Percentiles rank a stretch among this genome's conserved stretches.
Evolutionary conservation across 2,329 filamentous ascomycete genomes (phyloP).

Genomic region (Blumeria graminis): DNA sequence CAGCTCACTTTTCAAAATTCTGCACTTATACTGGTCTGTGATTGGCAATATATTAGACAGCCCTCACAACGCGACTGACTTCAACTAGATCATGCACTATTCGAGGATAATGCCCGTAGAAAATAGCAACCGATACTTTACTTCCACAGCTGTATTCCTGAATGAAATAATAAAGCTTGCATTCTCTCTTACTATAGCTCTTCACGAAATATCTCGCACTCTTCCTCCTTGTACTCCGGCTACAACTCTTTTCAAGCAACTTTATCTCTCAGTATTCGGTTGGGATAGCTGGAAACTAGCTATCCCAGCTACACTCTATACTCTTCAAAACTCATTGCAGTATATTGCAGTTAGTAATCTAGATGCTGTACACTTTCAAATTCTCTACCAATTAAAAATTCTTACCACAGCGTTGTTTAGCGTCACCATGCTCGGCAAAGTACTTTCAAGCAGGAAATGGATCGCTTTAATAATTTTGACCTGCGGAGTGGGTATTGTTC

Average conservation of each 20-base stretch:
- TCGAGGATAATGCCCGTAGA: conserved; percentile 75
- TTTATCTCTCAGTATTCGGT: conserved; percentile 61
- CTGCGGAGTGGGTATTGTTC: conserved; percentile 63
- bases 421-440: conserved; percentile 48
- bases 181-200: conserved; percentile 62
- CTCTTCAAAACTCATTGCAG: conserved; percentile 77
- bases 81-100: conserved; percentile 62
- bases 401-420: conserved; percentile 76
- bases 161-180: conserved; percentile 81
- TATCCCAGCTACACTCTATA: conserved; percentile 71
- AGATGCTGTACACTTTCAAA: conserved; percentile 79
- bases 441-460: conserved; percentile 54
- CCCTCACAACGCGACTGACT: conserved; percentile 5
- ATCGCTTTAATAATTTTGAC: conserved; percentile 55
- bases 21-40: conserved; percentile 42
- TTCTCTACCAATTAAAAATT: conserved; percentile 86
- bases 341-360: conserved; percentile 81
- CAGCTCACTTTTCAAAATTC: conserved; percentile 66
- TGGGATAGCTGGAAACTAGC: conserved; percentile 89
- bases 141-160: conserved; percentile 81
- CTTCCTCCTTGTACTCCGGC: conserved; percentile 58
- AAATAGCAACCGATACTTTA: conserved; percentile 69
- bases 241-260: conserved; percentile 54
- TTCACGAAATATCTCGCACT: conserved; percentile 64
- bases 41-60: conserved; percentile 2